Evolutionary conservation across 1,139 yeast species (phyloP).

Genomic region (Sugiyamaella paludigena): DNA sequence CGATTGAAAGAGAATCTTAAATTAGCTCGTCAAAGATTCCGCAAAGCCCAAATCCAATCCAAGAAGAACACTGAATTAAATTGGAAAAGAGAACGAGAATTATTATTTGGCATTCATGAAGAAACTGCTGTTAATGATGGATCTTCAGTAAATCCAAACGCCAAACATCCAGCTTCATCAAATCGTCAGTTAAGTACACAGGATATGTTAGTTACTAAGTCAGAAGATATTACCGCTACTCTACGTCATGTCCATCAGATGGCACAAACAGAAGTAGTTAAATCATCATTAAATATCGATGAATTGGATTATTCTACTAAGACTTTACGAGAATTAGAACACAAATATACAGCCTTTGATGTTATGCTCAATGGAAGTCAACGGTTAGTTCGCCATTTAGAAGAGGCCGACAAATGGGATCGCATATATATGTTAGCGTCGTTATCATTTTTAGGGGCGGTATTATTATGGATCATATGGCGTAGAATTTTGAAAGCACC

Average conservation of each 20-base stretch:
- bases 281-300: conserved; percentile 61
- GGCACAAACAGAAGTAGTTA: conserved; percentile 46
- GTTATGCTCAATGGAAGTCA: conserved; percentile 54
- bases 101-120: conserved; percentile 24
- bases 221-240: conserved; percentile 54
- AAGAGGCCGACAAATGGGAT: conserved; percentile 65
- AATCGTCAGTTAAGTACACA: conserved; percentile 25
- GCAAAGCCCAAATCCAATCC: conserved; percentile 35
- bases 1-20: conserved; percentile 29
- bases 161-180: background rate
- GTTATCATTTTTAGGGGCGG: conserved; percentile 54
- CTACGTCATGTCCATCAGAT: conserved; percentile 54
- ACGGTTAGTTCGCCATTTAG: conserved; percentile 59
- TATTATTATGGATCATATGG: conserved; percentile 64
- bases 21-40: conserved; percentile 26
- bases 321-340: conserved; percentile 49
- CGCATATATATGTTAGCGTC: conserved; percentile 58
- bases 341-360: conserved; percentile 53
- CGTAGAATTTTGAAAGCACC: conserved; percentile 57
- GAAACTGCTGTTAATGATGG: conserved; percentile 1
- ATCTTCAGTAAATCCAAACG: background rate
- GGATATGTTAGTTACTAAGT: conserved; percentile 46
- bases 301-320: conserved; percentile 59
- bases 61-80: conserved; percentile 25
- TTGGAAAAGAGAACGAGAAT: conserved; percentile 29